Percentiles rank a stretch among this genome's conserved stretches.
Conservation (phyloP, 192 early-diverging fungal species). For the Paraglomus brasilianum region DNA sequence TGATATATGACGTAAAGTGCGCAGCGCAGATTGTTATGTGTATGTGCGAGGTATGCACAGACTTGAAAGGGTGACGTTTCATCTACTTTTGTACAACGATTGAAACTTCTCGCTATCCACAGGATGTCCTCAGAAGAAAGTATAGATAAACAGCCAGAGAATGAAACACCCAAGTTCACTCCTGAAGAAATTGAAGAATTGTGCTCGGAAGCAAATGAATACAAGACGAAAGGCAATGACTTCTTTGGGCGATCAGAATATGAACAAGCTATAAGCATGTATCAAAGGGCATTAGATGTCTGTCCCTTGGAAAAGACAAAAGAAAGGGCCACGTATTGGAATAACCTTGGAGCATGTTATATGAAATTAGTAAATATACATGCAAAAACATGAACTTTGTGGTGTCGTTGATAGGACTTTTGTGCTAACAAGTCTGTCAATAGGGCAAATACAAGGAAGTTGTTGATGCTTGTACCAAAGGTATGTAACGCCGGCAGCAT, state of each 20-base stretch:
- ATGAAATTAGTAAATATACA: slow-evolving; percentile 48
- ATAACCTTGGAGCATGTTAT: slow-evolving; percentile 68
- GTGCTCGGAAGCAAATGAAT: slow-evolving; percentile 44
- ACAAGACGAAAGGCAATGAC: slow-evolving; percentile 49
- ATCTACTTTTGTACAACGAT: no score
- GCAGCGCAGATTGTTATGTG: no score
- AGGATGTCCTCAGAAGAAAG: no score
- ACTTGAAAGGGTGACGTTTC: no score
- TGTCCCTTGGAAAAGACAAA: slow-evolving; percentile 43
- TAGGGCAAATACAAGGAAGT: slow-evolving; percentile 44
- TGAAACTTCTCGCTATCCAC: no score
- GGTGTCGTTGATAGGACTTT: no score
- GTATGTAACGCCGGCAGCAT: not conserved
- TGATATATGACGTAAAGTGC: no score
- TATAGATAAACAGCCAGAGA: not conserved
- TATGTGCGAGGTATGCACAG: no score
- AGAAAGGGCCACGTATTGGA: slow-evolving; percentile 54
- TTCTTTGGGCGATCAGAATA: slow-evolving; percentile 46
- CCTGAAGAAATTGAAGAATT: slow-evolving; percentile 37
- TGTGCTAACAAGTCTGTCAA: not conserved
- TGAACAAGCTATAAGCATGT: slow-evolving; percentile 43
- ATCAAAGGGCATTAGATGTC: slow-evolving; percentile 44
- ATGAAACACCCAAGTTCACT: slow-evolving; percentile 13
- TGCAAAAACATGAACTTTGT: not conserved
- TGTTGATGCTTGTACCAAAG: slow-evolving; percentile 38